Base-by-base conservation (phyloP, 1,284 basidiomycete genomes). In the Cutaneotrichosporon cavernicola region DNA sequence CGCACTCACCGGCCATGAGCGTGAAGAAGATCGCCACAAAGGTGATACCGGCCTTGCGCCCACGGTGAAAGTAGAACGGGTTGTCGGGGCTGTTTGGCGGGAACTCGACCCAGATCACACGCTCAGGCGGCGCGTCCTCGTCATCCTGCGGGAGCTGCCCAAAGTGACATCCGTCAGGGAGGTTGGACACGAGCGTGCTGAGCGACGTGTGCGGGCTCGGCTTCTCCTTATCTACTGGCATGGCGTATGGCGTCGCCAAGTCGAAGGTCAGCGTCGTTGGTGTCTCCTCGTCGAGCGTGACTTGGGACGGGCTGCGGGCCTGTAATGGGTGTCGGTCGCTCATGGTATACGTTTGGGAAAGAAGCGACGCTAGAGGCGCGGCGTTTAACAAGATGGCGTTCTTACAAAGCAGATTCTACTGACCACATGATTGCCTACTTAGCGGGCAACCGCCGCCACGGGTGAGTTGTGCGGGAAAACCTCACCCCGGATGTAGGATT, bases 11-110 rank as follows among this genome's bases (percentile, higher is more conserved):
- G 36, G 85, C 84, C 31, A 88, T 76, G 5, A 84, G 73, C 0
- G 88, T 87, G 65, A 85, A 86, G 59, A 84, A 81, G 60, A 85
- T 86, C 1, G 86, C 87, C 22, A 86, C 81, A 36, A 81, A 66
- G 1, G 87, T 87, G 64, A 90, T 87, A 4, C 79, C 73, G 82
- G 85, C 85, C 80, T 89, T 89, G 63, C 83, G 82, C 4, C 73
- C 66, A 5, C 66, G 66, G 5, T 82, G 76, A 69, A 85, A 88
- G 69, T 85, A 84, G 66, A 84, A 79, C 3, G 88, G 88, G 69
- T 89, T 85, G 32, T 85, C 82, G 6, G 75, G 67, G 66, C 87
- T 86, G 30, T 76, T 79, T 57, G 81, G 76, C 18, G 82, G 81
- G 65, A 87, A 89, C 51, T 89, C 87, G 59, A 89, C 83, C 87